Percentiles rank a stretch among this genome's conserved stretches.
Evolutionary conservation across 257 asterid species (phyloP).

Genomic region (Penstemon barbatus): DNA sequence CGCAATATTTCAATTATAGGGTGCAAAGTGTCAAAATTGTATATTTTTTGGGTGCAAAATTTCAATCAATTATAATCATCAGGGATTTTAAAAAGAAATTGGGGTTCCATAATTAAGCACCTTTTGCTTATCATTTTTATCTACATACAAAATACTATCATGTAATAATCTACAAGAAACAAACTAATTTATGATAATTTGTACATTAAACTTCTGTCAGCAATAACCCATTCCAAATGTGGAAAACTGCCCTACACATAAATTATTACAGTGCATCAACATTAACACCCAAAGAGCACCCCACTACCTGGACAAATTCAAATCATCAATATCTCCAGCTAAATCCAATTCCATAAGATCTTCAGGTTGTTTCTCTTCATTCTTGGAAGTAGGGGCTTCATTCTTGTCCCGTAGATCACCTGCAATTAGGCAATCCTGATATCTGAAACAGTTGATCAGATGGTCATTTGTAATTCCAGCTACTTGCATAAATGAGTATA

Average conservation of each 20-base stretch:
- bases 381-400: conserved; percentile 33
- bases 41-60: no score
- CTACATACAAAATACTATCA: no score
- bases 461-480: conserved; percentile 83
- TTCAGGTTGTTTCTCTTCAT: conserved; percentile 43
- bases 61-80: no score
- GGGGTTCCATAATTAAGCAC: no score
- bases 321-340: conserved; percentile 54
- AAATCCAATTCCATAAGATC: conserved; percentile 51
- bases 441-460: conserved; percentile 73
- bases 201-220: conserved; percentile 36
- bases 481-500: conserved; percentile 87
- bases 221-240: conserved; percentile 19
- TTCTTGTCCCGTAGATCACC: conserved; percentile 42
- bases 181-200: conserved; percentile 34
- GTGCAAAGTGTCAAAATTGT: no score
- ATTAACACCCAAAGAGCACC: conserved; percentile 10
- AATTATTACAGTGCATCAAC: conserved; percentile 33
- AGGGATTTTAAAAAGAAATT: no score
- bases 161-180: conserved; percentile 31
- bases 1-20: no score
- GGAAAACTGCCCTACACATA: conserved; percentile 31
- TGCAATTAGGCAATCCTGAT: conserved; percentile 50
- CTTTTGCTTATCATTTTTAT: no score
- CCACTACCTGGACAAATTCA: conserved; percentile 53